Conservation (phyloP, 2,329 filamentous ascomycete genomes). For the Diaporthe capsici region DNA sequence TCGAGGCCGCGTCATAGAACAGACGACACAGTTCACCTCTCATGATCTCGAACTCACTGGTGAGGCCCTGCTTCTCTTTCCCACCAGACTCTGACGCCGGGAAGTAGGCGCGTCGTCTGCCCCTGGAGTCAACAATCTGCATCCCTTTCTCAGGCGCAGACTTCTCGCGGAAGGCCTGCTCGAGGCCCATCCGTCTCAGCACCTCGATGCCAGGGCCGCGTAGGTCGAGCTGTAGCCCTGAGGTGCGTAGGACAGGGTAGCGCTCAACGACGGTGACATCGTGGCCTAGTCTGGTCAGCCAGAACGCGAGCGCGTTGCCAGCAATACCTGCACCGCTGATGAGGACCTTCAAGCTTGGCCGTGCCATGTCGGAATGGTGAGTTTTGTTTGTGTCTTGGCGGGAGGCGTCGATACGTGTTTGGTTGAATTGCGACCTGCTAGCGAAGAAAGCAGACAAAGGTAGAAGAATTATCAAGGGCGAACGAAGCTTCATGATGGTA, state of each 20-base stretch:
- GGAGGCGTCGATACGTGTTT: not conserved
- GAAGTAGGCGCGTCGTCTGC: slow-evolving; percentile 56
- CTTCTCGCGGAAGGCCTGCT: slow-evolving; percentile 48
- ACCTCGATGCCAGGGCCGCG: slow-evolving; percentile 65
- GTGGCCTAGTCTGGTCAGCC: slow-evolving; percentile 58
- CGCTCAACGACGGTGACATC: slow-evolving; percentile 59
- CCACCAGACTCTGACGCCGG: slow-evolving; percentile 56
- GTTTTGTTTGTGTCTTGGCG: not conserved
- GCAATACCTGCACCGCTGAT: slow-evolving; percentile 54
- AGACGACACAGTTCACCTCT: slow-evolving; percentile 66
- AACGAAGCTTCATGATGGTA: not conserved
- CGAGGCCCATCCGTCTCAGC: slow-evolving; percentile 65
- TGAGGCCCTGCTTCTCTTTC: slow-evolving; percentile 58
- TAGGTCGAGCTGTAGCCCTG: slow-evolving; percentile 69
- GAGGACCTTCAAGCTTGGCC: slow-evolving; percentile 51
- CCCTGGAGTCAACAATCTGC: slow-evolving; percentile 54
- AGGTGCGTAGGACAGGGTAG: slow-evolving; percentile 56
- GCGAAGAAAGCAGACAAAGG: not conserved
- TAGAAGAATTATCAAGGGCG: not conserved
- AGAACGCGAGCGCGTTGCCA: slow-evolving; percentile 62
- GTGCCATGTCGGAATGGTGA: not conserved
- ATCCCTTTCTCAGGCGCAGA: slow-evolving; percentile 50
- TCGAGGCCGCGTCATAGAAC: slow-evolving; percentile 56
- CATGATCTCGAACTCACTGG: slow-evolving; percentile 73
- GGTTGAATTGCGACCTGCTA: rapidly evolving